Percentiles rank a stretch among this genome's conserved stretches.
These are phyloP conservation scores for Aechmea fasciata DNA, from an alignment of 176 grass and related monocot genomes.

Conservation along the genomic window DNA sequence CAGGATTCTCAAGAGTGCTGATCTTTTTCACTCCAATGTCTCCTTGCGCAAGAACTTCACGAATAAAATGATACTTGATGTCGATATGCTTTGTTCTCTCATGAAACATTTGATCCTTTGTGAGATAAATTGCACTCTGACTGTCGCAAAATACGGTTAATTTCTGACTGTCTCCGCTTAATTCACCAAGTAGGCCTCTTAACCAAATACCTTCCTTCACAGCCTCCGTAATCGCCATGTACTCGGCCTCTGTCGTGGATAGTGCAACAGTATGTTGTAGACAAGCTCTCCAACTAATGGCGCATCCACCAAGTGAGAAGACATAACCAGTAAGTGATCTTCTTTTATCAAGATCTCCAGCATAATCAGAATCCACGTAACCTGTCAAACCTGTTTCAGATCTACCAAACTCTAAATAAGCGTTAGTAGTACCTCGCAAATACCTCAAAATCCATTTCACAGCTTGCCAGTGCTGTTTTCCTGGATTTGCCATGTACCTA, in stretches of 20 bases:
- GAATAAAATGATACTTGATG: neutral
- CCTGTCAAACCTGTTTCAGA: neutral
- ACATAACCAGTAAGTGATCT: neutral
- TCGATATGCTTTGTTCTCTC: neutral
- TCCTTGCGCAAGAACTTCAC: neutral
- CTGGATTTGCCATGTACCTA: conserved; percentile 1
- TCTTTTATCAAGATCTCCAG: neutral
- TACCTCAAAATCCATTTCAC: conserved; percentile 6
- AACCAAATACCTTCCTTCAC: neutral
- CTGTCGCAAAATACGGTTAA: neutral
- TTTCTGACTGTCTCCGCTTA: neutral
- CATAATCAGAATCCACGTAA: neutral
- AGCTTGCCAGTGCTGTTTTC: neutral
- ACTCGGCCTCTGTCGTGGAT: neutral
- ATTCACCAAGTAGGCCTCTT: neutral
- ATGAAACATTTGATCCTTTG: neutral
- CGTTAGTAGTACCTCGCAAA: neutral
- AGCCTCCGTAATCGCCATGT: neutral
- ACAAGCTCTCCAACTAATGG: too few relatives aligned
- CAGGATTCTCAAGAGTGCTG: neutral
- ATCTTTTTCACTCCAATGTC: neutral
- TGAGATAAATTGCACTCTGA: neutral
- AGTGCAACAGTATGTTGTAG: too few relatives aligned
- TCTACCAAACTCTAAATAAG: neutral
- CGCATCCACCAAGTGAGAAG: neutral